Percentiles rank a stretch among this genome's conserved stretches.
These are phyloP conservation scores for Rhytidhysteron rufulum DNA, from an alignment of 2,329 filamentous ascomycete genomes.

Conservation along the genomic window DNA sequence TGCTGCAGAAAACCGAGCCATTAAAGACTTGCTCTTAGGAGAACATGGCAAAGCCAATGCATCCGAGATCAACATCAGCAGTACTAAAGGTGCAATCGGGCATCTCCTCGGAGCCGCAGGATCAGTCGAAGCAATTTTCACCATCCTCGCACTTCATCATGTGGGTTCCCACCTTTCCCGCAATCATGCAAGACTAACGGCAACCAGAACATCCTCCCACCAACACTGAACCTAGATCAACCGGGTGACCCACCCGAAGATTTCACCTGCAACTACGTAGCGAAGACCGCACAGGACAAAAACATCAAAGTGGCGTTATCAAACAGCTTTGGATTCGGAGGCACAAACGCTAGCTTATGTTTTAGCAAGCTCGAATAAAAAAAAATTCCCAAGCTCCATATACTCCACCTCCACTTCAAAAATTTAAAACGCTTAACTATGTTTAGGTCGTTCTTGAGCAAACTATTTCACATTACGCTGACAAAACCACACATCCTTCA, in stretches of 20 bases:
- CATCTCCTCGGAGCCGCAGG: slow-evolving; percentile 90
- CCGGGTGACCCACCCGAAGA: slow-evolving; percentile 56
- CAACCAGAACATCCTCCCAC: slow-evolving; percentile 69
- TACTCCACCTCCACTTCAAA: too few relatives aligned
- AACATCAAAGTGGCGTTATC: slow-evolving; percentile 72
- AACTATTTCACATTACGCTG: too few relatives aligned
- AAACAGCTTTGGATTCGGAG: slow-evolving; percentile 97
- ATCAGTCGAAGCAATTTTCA: slow-evolving; percentile 83
- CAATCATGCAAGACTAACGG: slow-evolving; percentile 9
- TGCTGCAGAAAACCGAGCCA: slow-evolving; percentile 79
- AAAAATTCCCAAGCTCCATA: neutral
- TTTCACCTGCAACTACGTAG: slow-evolving; percentile 82
- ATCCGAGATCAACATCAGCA: slow-evolving; percentile 73
- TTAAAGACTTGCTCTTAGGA: slow-evolving; percentile 72
- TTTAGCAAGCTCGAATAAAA: slow-evolving; percentile 53
- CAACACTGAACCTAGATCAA: slow-evolving; percentile 76
- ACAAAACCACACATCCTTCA: too few relatives aligned
- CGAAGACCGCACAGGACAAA: slow-evolving; percentile 65
- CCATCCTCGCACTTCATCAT: slow-evolving; percentile 72
- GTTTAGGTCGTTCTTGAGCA: too few relatives aligned
- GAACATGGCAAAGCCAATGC: slow-evolving; percentile 62
- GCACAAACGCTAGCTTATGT: slow-evolving; percentile 87
- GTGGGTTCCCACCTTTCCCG: slow-evolving; percentile 48
- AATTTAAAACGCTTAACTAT: neutral
- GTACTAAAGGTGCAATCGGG: slow-evolving; percentile 89